phyloP scores from a whole-genome alignment of 768 basidiomycete species.

The Leccinum boreale region DNA sequence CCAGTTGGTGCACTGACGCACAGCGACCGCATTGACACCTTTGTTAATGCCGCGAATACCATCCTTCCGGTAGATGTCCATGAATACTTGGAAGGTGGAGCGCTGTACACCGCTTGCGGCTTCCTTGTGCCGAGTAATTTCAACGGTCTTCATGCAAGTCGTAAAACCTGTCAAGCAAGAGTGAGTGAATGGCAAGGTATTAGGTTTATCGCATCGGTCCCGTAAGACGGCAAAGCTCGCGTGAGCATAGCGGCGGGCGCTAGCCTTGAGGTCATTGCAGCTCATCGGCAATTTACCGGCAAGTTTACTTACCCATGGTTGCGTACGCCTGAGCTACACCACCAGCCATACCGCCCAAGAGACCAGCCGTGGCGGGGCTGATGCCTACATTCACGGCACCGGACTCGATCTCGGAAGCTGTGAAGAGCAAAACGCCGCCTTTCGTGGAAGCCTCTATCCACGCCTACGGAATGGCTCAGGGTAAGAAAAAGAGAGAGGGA shows the following conservation, averaged over 20 bases:
- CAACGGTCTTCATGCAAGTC: conserved; percentile 99
- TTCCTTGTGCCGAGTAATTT: conserved; percentile 95
- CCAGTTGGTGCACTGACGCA: conserved; percentile 93
- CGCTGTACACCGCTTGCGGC: conserved; percentile 81
- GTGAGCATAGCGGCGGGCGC: conserved; percentile 16
- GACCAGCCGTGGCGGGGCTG: conserved; percentile 77
- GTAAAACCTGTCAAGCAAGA: conserved; percentile 70
- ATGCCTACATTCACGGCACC: conserved; percentile 61
- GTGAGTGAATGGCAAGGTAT: conserved; percentile 4
- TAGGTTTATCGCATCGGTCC: neutral
- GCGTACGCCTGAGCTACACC: conserved; percentile 42
- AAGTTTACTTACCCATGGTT: conserved; percentile 71
- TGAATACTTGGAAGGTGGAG: conserved; percentile 92
- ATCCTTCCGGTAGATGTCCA: conserved; percentile 90
- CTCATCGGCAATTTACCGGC: neutral
- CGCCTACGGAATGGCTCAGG: conserved; percentile 49
- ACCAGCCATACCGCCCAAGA: conserved; percentile 96
- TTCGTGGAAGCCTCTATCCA: conserved; percentile 99
- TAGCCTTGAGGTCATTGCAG: conserved; percentile 21
- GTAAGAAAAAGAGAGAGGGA: neutral
- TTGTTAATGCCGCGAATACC: conserved; percentile 97
- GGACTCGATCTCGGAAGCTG: conserved; percentile 92
- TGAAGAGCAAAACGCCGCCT: conserved; percentile 93
- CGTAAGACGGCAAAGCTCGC: conserved; percentile 12
- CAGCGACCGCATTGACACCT: conserved; percentile 93